Percentiles rank a stretch among this genome's conserved stretches.
Evolutionary conservation across 2,329 filamentous ascomycete species (phyloP).

Genomic region (Polychaeton citri): DNA sequence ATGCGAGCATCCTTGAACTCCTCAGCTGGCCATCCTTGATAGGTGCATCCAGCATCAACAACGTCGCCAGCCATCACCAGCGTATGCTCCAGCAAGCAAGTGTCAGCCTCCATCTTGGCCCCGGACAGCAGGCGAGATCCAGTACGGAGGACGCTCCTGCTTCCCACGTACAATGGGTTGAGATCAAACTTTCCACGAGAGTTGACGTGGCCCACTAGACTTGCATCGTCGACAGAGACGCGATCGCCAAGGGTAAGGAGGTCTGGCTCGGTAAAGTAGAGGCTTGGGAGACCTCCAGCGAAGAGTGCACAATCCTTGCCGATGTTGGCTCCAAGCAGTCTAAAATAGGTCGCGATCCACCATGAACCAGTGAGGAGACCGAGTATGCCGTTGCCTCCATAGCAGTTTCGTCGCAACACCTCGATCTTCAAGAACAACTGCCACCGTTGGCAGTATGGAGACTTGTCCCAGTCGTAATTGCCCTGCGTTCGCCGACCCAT

Average conservation of each 20-base stretch:
- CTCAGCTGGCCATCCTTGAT: conserved; percentile 44
- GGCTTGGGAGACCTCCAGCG: conserved; percentile 37
- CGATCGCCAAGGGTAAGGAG: conserved; percentile 40
- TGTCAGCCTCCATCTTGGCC: conserved; percentile 39
- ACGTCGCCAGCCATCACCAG: conserved; percentile 44
- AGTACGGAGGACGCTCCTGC: conserved; percentile 39
- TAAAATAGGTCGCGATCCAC: conserved; percentile 41
- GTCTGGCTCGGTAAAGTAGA: conserved; percentile 46
- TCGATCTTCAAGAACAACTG: conserved; percentile 42
- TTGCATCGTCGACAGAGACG: conserved; percentile 42
- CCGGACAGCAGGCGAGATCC: conserved; percentile 41
- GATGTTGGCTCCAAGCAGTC: conserved; percentile 39
- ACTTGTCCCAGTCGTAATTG: conserved; percentile 46
- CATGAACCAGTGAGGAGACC: conserved; percentile 41
- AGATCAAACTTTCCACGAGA: conserved; percentile 44
- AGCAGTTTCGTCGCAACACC: conserved; percentile 37
- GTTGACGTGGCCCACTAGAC: conserved; percentile 44
- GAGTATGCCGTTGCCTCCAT: conserved; percentile 37
- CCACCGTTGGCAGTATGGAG: conserved; percentile 43
- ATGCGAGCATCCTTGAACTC: conserved; percentile 22
- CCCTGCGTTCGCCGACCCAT: conserved; percentile 39
- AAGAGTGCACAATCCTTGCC: conserved; percentile 44
- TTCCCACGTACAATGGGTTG: conserved; percentile 37
- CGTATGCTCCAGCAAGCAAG: conserved; percentile 44
- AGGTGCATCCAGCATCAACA: conserved; percentile 36